Percentiles rank a stretch among this genome's conserved stretches.
phyloP scores from a whole-genome alignment of 2,329 filamentous ascomycete genomes.

The Alternaria angustiovoidea region DNA sequence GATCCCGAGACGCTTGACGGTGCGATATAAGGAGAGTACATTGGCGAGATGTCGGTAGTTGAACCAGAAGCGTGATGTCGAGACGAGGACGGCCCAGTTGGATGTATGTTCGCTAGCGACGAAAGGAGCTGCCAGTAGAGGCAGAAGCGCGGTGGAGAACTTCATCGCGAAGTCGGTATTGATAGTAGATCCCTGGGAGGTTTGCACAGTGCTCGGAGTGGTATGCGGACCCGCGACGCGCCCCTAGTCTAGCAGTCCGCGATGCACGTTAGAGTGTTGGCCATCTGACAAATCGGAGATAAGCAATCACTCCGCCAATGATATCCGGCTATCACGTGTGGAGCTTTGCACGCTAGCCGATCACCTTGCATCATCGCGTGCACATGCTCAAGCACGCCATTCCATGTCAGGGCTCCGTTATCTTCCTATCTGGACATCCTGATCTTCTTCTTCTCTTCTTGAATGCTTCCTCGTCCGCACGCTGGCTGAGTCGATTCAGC shows the following conservation, averaged over 20 bases:
- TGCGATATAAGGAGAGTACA: slow-evolving; percentile 95
- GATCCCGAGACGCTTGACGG: slow-evolving; percentile 96
- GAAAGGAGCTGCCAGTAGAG: slow-evolving; percentile 48
- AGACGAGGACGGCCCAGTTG: slow-evolving; percentile 99
- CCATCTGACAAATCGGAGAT: slow-evolving; percentile 44
- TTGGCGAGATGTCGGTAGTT: slow-evolving; percentile 99
- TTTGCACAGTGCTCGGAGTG: background rate
- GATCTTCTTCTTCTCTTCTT: background rate
- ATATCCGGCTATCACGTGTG: slow-evolving; percentile 24
- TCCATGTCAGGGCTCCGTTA: slow-evolving; percentile 11
- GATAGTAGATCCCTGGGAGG: background rate
- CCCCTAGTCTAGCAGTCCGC: slow-evolving; percentile 15
- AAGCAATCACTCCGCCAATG: slow-evolving; percentile 22
- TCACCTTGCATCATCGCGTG: slow-evolving; percentile 31
- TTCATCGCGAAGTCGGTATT: slow-evolving; percentile 28
- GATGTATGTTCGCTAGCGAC: slow-evolving; percentile 82
- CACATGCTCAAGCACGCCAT: slow-evolving; percentile 34
- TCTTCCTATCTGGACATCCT: slow-evolving; percentile 14
- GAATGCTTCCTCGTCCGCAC: slow-evolving; percentile 12
- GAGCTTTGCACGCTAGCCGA: slow-evolving; percentile 6
- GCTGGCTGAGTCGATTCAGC: slow-evolving; percentile 30
- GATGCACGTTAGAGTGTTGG: slow-evolving; percentile 33
- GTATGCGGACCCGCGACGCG: slow-evolving; percentile 9
- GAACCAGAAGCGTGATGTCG: slow-evolving; percentile 99
- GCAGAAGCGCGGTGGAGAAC: slow-evolving; percentile 34